phyloP scores from a whole-genome alignment of 371 early-diverging fungal species.

The Mortierella sp. region DNA sequence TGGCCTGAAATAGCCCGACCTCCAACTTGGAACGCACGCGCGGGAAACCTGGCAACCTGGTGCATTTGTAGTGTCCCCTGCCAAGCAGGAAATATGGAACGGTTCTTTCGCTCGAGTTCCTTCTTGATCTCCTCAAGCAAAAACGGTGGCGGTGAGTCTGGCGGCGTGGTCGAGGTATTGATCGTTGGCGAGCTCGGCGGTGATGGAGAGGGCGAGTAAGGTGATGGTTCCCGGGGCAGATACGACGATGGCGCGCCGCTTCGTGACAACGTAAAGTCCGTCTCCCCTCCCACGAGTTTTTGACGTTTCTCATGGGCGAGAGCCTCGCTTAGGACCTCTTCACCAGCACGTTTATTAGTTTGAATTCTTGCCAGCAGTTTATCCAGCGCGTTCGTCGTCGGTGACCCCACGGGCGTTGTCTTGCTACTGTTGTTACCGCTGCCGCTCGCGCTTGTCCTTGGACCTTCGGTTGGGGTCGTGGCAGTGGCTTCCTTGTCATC shows the following conservation, averaged over 20 bases:
- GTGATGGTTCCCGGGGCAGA: conserved; percentile 51
- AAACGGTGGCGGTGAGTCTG: conserved; percentile 43
- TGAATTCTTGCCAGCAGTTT: conserved; percentile 53
- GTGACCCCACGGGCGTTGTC: conserved; percentile 38
- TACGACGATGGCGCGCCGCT: conserved; percentile 40
- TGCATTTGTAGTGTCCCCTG: conserved; percentile 76
- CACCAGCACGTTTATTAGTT: conserved; percentile 53
- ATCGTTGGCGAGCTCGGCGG: conserved; percentile 29
- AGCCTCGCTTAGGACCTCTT: conserved; percentile 42
- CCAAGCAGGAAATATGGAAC: conserved; percentile 62
- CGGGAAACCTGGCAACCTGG: conserved; percentile 69
- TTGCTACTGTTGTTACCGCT: conserved; percentile 21
- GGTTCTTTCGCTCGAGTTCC: conserved; percentile 14
- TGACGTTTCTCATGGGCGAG: conserved; percentile 43
- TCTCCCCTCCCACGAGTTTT: conserved; percentile 9
- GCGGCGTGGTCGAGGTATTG: conserved; percentile 33
- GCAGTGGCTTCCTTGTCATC: background rate
- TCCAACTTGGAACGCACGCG: conserved; percentile 69
- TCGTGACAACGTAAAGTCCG: background rate
- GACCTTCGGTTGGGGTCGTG: background rate
- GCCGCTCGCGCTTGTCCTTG: background rate
- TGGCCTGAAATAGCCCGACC: conserved; percentile 56
- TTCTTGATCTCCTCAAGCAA: conserved; percentile 43
- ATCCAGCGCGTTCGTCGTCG: conserved; percentile 40
- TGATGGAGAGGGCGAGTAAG: conserved; percentile 48